Evolutionary conservation across 352 stramenopile species (phyloP).

Genomic region (Phytopythium boreale): DNA sequence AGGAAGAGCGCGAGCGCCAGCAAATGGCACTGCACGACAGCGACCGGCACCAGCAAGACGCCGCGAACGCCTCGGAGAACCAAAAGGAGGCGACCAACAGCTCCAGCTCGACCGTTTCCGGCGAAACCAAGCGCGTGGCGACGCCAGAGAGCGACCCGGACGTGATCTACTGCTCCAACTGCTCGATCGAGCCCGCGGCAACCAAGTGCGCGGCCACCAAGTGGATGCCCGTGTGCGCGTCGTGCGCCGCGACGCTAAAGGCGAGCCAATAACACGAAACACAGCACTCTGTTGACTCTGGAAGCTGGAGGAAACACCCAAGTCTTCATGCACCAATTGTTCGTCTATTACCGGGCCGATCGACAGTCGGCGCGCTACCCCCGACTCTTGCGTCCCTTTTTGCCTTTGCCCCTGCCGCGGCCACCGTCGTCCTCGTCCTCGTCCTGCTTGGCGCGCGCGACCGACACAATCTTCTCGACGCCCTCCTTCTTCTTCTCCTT

Average conservation of each 20-base stretch:
- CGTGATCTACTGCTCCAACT: slow-evolving; percentile 69
- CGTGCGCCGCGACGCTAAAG: slow-evolving; percentile 52
- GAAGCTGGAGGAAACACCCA: not conserved
- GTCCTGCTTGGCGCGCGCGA: slow-evolving; percentile 37
- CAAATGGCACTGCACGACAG: slow-evolving; percentile 65
- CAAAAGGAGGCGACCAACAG: not conserved
- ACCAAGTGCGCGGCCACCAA: slow-evolving; percentile 83
- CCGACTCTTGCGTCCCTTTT: slow-evolving; percentile 29
- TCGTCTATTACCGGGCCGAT: not conserved
- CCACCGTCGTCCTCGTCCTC: slow-evolving; percentile 28
- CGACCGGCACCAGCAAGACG: slow-evolving; percentile 14
- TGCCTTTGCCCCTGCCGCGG: slow-evolving; percentile 28
- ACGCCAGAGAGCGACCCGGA: slow-evolving; percentile 27
- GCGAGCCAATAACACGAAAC: slow-evolving; percentile 18
- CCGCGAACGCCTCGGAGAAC: slow-evolving; percentile 1
- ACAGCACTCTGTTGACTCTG: slow-evolving; percentile 7
- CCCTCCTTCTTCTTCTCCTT: slow-evolving; percentile 81
- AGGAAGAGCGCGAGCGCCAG: slow-evolving; percentile 65
- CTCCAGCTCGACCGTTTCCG: slow-evolving; percentile 2
- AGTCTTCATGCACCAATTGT: too few relatives aligned
- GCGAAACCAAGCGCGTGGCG: slow-evolving; percentile 6
- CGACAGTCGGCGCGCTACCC: slow-evolving; percentile 4
- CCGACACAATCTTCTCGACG: slow-evolving; percentile 62
- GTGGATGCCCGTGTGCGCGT: slow-evolving; percentile 79
- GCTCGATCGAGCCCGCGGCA: slow-evolving; percentile 40